Evolutionary conservation across 2,329 filamentous ascomycete genomes (phyloP).

Genomic region (Monosporascus sp.): DNA sequence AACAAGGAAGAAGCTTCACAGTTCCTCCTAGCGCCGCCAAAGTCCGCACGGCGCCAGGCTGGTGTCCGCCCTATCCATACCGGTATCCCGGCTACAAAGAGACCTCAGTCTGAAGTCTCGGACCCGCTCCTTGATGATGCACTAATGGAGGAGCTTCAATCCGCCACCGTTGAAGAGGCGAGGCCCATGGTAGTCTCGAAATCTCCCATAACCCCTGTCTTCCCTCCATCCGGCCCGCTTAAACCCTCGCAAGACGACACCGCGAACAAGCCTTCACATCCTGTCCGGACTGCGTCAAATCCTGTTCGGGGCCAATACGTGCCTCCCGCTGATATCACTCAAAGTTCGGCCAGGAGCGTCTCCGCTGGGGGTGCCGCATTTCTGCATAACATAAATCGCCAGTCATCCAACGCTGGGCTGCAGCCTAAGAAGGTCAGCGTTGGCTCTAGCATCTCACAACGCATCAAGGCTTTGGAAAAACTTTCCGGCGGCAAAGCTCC

Average conservation of each 20-base stretch:
- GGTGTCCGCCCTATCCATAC: slow-evolving; percentile 53
- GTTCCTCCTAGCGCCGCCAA: slow-evolving; percentile 16
- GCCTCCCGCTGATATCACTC: slow-evolving; percentile 40
- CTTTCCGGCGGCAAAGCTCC: slow-evolving; percentile 46
- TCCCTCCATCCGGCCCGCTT: slow-evolving; percentile 32
- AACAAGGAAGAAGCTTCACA: slow-evolving; percentile 11
- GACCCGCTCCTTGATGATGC: slow-evolving; percentile 66
- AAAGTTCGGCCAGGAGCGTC: slow-evolving; percentile 45
- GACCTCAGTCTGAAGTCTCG: slow-evolving; percentile 31
- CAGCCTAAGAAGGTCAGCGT: slow-evolving; percentile 73
- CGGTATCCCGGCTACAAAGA: slow-evolving; percentile 33
- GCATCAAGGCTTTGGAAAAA: slow-evolving; percentile 89
- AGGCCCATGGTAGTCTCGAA: slow-evolving; percentile 73
- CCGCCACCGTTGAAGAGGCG: slow-evolving; percentile 78
- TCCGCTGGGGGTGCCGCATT: slow-evolving; percentile 53
- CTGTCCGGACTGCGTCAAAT: slow-evolving; percentile 45
- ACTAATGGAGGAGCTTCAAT: slow-evolving; percentile 79
- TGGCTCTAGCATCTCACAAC: slow-evolving; percentile 85
- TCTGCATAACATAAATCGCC: slow-evolving; percentile 49
- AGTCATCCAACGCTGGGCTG: slow-evolving; percentile 44
- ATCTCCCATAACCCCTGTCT: slow-evolving; percentile 70
- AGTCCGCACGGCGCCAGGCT: slow-evolving; percentile 30
- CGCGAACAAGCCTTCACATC: slow-evolving; percentile 22
- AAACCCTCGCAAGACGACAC: slow-evolving; percentile 11
- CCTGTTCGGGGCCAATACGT: slow-evolving; percentile 41